Percentiles rank a stretch among this genome's conserved stretches.
phyloP scores from a whole-genome alignment of 257 asterid genomes.

The Salvia hispanica region DNA sequence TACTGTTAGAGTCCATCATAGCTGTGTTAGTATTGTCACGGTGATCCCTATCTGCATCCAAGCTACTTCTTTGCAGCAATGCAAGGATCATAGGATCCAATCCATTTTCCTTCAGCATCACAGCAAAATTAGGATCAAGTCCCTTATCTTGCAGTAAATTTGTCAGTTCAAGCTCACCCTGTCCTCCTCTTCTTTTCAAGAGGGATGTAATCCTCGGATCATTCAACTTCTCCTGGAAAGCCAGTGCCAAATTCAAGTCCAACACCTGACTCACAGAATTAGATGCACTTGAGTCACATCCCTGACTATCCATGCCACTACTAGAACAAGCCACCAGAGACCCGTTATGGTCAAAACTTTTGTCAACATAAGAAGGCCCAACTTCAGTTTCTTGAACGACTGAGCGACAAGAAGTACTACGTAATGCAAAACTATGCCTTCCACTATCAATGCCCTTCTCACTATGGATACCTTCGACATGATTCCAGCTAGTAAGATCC shows the following conservation, averaged over 20 bases:
- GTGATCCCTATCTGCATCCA: constrained; percentile 99
- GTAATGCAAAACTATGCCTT: constrained; percentile 82
- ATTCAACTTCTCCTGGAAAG: constrained; percentile 84
- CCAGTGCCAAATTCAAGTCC: constrained; percentile 91
- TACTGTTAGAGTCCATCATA: constrained; percentile 60
- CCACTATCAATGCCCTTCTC: constrained; percentile 96
- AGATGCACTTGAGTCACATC: constrained; percentile 84
- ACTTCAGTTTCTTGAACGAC: constrained; percentile 90
- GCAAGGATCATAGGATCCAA: constrained; percentile 98
- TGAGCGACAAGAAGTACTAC: constrained; percentile 87
- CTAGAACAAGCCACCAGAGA: constrained; percentile 85
- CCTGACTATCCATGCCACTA: constrained; percentile 96
- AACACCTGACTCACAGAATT: constrained; percentile 74
- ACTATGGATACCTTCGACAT: constrained; percentile 79
- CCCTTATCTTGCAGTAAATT: constrained; percentile 93
- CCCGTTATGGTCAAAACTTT: constrained; percentile 62
- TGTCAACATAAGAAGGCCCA: constrained; percentile 77
- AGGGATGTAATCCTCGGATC: constrained; percentile 90
- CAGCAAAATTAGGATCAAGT: constrained; percentile 97
- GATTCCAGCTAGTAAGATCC: constrained; percentile 80
- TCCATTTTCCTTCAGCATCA: constrained; percentile 98
- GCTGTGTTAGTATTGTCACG: constrained; percentile 71
- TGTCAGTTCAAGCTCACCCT: constrained; percentile 83
- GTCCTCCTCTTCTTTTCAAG: constrained; percentile 76
- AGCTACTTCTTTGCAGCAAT: constrained; percentile 92